A percentile compares a stretch with the other conserved stretches of the same genome.
These are phyloP conservation scores for Teunomyces aglyptinius DNA, from an alignment of 805 yeast species.

Conservation along the genomic window DNA sequence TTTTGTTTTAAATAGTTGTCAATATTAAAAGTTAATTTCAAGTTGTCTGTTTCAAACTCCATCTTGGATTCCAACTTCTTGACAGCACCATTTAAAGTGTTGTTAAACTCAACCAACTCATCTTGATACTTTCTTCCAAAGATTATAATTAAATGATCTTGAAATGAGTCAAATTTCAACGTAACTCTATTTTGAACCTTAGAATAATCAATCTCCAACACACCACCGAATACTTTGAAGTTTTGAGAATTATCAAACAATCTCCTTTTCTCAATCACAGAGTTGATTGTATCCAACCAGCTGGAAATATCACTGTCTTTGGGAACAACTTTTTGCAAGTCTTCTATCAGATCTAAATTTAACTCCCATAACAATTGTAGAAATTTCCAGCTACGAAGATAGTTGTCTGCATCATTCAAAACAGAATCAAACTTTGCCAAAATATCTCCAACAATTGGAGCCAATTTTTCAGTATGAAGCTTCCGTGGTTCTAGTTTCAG, in stretches of 20 bases:
- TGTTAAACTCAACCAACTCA: constrained; percentile 27
- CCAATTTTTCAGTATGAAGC: background rate
- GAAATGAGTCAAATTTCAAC: constrained; percentile 61
- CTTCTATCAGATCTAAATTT: constrained; percentile 39
- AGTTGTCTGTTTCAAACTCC: constrained; percentile 36
- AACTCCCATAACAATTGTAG: constrained; percentile 61
- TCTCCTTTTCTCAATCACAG: constrained; percentile 41
- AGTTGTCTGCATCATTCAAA: constrained; percentile 27
- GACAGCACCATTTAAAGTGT: constrained; percentile 31
- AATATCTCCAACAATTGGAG: background rate
- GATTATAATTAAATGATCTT: constrained; percentile 38
- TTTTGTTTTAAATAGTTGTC: constrained; percentile 20
- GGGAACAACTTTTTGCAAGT: constrained; percentile 27
- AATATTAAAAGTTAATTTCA: constrained; percentile 38
- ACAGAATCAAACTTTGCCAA: constrained; percentile 29
- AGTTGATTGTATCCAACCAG: constrained; percentile 52
- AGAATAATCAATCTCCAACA: constrained; percentile 42
- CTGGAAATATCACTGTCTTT: constrained; percentile 15
- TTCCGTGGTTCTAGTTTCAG: background rate
- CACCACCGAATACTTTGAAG: constrained; percentile 35
- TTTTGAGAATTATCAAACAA: constrained; percentile 53
- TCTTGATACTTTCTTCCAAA: constrained; percentile 40
- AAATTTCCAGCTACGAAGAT: constrained; percentile 51
- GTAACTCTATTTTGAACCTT: constrained; percentile 53
- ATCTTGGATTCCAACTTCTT: constrained; percentile 26